These are phyloP conservation scores for Nyssa sinensis DNA, from an alignment of 148 eudicot genomes.

Conservation along the genomic window DNA sequence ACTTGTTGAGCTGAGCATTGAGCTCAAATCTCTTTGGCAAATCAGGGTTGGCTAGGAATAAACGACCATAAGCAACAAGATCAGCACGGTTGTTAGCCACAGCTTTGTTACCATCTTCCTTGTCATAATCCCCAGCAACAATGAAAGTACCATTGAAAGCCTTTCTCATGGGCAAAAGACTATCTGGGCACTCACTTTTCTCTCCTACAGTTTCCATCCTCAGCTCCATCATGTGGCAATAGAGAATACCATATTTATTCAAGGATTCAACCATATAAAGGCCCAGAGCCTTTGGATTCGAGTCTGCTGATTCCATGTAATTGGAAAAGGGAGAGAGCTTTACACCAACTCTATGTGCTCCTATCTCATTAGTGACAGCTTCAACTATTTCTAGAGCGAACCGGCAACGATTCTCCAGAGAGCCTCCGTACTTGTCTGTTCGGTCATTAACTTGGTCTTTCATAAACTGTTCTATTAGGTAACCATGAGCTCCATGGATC, in stretches of 20 bases:
- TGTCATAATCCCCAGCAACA: constrained; percentile 34
- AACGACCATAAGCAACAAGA: constrained; percentile 37
- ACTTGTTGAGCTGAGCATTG: constrained; percentile 38
- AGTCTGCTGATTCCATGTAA: constrained; percentile 38
- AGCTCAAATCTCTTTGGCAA: constrained; percentile 32
- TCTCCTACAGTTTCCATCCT: constrained; percentile 28
- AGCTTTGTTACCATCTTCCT: constrained; percentile 33
- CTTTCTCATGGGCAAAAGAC: constrained; percentile 29
- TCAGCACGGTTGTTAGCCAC: constrained; percentile 21
- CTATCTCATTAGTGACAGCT: constrained; percentile 35
- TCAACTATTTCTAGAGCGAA: constrained; percentile 43
- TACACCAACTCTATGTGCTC: constrained; percentile 43
- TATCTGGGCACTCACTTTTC: constrained; percentile 10
- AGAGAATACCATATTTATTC: constrained; percentile 20
- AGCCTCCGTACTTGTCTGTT: constrained; percentile 48
- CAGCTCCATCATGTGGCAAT: constrained; percentile 35
- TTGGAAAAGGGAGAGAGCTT: constrained; percentile 43
- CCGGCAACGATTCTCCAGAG: constrained; percentile 44
- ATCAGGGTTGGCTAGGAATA: constrained; percentile 39
- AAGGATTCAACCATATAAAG: constrained; percentile 31
- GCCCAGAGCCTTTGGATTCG: constrained; percentile 34
- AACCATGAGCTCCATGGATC: constrained; percentile 48
- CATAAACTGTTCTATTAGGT: constrained; percentile 42
- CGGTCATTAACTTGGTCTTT: constrained; percentile 46
- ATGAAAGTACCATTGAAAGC: constrained; percentile 38